Percentiles rank a stretch among this genome's conserved stretches.
phyloP scores from a whole-genome alignment of 768 basidiomycete genomes.

The Punctularia strigosozonata region DNA sequence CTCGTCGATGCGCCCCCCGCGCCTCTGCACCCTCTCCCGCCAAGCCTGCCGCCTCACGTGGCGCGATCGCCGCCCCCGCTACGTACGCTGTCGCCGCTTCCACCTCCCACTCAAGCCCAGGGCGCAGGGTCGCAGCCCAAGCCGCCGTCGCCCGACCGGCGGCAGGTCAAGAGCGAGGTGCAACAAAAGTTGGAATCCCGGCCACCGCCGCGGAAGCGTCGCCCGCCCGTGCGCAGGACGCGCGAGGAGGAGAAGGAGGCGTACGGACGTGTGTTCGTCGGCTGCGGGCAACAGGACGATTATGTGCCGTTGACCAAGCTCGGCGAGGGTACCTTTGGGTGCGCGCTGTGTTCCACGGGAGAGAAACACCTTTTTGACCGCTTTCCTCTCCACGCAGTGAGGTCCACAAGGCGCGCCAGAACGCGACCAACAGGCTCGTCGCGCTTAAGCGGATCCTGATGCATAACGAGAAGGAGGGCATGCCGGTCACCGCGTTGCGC shows the following conservation, averaged over 20 bases:
- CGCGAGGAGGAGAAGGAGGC: conserved; percentile 53
- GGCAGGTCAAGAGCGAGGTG: conserved; percentile 1
- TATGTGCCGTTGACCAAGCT: conserved; percentile 81
- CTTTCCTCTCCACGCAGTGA: conserved; percentile 58
- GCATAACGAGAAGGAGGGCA: conserved; percentile 95
- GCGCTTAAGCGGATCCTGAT: conserved; percentile 93
- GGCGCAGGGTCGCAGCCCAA: conserved; percentile 14
- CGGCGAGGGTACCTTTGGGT: conserved; percentile 97
- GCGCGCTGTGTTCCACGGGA: conserved; percentile 19
- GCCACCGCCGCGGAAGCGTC: conserved; percentile 19
- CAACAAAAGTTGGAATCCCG: conserved; percentile 13
- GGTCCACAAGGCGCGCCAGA: conserved; percentile 80
- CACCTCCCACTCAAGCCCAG: conserved; percentile 10
- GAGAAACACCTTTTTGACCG: conserved; percentile 3
- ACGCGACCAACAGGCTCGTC: conserved; percentile 46
- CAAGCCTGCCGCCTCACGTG: not conserved
- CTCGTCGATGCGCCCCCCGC: not conserved
- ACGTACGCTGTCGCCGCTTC: conserved; percentile 1
- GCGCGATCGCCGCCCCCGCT: not conserved
- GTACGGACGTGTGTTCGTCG: conserved; percentile 56
- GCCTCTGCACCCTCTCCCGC: not conserved
- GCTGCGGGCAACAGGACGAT: conserved; percentile 61
- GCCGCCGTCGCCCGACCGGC: not conserved
- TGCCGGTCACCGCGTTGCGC: conserved; percentile 91
- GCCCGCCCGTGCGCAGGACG: conserved; percentile 36